Evolutionary conservation across 108 stramenopile species (phyloP), one percentile per base, ranked within the genome.

Genomic region (Skeletonema marinoi): DNA sequence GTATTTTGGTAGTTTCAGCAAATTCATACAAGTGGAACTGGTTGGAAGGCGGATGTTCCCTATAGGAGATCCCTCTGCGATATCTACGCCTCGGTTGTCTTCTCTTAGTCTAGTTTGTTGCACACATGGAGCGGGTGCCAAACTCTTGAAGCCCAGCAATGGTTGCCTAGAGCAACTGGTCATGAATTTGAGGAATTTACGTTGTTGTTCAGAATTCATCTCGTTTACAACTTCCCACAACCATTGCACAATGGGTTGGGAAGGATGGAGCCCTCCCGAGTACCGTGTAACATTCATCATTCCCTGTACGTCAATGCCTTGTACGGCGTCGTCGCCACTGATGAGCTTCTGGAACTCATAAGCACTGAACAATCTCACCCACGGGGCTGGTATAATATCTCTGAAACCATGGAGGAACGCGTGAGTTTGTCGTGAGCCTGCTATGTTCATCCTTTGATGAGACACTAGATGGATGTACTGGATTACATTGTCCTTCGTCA

Each of bases 1-100:
- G 73, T 99, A 99, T 65, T 96, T 93, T 10, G 99, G 99, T 3
- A 99, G 87, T 80, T 99, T 99, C 48, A 99, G 84, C 59, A 98
- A 81, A 75, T 99, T 99, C 95, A 99, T 97, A 71, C 99, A 99
- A 10, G 99, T 99, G 8, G 92, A 83, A 46, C 88, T 84, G 2
- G 97, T 96, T 10, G 98, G 98, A 1, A 99, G 87, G n/a, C 90
- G 80, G 29, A 83, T 80, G 32, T 88, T 87, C 13, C 78, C 80
- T 35, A 70, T 36, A 56, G 39, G 64, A 58, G 30, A 74, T 65
- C 48, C 65, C 68, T 88, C 86, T 21, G 65, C 84, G 9, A 78
- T 61, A 36, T 83, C 83, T n/a, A 83, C 74, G n/a, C 85, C 87
- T 21, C 66, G 70, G 64, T 95, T 86, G 68, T 79, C 70, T 58